phyloP scores from a whole-genome alignment of 2,329 filamentous ascomycete species.

The Stenocarpella maydis region DNA sequence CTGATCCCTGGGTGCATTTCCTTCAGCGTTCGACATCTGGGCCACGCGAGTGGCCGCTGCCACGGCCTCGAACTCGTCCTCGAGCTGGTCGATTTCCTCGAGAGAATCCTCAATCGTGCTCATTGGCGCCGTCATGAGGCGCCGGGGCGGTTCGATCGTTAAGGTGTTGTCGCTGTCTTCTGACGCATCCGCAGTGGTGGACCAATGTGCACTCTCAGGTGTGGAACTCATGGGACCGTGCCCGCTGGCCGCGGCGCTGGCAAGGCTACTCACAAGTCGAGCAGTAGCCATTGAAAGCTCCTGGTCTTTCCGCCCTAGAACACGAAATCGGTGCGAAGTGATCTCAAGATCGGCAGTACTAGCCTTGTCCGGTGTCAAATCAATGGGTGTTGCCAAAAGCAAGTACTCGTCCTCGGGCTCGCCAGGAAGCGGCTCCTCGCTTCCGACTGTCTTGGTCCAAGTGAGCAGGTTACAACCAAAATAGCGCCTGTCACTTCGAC shows the following conservation, averaged over 20 bases:
- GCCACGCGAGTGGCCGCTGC: constrained; percentile 30
- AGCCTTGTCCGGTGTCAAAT: constrained; percentile 29
- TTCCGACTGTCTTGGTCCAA: constrained; percentile 43
- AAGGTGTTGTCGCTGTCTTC: constrained; percentile 34
- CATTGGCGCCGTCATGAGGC: constrained; percentile 25
- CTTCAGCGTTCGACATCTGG: background rate
- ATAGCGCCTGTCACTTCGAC: constrained; percentile 33
- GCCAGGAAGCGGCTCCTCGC: constrained; percentile 38
- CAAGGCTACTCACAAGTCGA: background rate
- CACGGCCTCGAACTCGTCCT: constrained; percentile 68
- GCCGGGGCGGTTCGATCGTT: constrained; percentile 24
- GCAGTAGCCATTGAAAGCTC: constrained; percentile 22
- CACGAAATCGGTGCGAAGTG: constrained; percentile 27
- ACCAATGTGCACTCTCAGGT: constrained; percentile 31
- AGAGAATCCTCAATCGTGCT: constrained; percentile 67
- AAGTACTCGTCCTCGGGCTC: constrained; percentile 51
- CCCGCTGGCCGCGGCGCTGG: background rate
- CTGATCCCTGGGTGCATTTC: background rate
- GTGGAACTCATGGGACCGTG: background rate
- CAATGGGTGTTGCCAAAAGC: constrained; percentile 57
- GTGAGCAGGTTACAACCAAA: constrained; percentile 55
- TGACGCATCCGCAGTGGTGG: constrained; percentile 28
- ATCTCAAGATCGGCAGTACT: constrained; percentile 11
- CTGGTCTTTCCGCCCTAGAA: constrained; percentile 18
- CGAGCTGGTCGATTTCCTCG: constrained; percentile 67